Evolutionary conservation across 192 early-diverging fungal species (phyloP).

Genomic region (Coemansia sp.): DNA sequence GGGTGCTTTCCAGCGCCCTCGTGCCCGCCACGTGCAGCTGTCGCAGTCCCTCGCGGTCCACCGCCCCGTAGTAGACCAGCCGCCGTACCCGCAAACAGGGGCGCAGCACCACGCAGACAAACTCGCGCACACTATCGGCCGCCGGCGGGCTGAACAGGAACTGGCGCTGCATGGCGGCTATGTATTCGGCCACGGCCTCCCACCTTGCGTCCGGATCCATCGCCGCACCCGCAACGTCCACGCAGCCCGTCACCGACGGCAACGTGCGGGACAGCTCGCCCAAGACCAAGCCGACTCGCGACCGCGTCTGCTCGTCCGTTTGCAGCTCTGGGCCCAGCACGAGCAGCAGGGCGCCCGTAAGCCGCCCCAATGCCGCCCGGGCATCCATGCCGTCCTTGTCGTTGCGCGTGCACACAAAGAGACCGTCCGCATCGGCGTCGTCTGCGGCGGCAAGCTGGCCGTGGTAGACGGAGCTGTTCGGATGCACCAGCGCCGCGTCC

Average conservation of each 20-base stretch:
- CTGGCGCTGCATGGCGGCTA: slow-evolving; percentile 38
- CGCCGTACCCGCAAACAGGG: slow-evolving; percentile 27
- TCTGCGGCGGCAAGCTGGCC: slow-evolving; percentile 15
- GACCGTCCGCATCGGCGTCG: slow-evolving; percentile 11
- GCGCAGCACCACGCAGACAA: slow-evolving; percentile 21
- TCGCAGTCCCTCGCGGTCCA: background rate
- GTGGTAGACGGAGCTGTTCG: slow-evolving; percentile 40
- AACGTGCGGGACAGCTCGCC: slow-evolving; percentile 75
- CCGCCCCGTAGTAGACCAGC: slow-evolving; percentile 12
- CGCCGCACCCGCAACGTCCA: background rate
- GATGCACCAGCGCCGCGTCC: slow-evolving; percentile 59
- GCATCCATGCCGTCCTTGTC: slow-evolving; percentile 57
- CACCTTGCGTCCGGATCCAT: slow-evolving; percentile 43
- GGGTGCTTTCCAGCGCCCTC: slow-evolving; percentile 26
- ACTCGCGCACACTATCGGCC: slow-evolving; percentile 12
- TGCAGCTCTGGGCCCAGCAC: slow-evolving; percentile 92
- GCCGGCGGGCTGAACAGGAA: slow-evolving; percentile 29
- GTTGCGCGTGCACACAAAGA: slow-evolving; percentile 54
- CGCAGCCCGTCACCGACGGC: slow-evolving; percentile 9
- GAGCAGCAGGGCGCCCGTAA: slow-evolving; percentile 85
- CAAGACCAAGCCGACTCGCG: slow-evolving; percentile 75
- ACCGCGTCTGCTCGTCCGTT: slow-evolving; percentile 65
- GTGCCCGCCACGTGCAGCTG: slow-evolving; percentile 32
- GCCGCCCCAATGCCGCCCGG: slow-evolving; percentile 69
- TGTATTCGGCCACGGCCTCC: slow-evolving; percentile 28